Conservation (phyloP, 1,284 basidiomycete genomes). For the Psilocybe mexicana region DNA sequence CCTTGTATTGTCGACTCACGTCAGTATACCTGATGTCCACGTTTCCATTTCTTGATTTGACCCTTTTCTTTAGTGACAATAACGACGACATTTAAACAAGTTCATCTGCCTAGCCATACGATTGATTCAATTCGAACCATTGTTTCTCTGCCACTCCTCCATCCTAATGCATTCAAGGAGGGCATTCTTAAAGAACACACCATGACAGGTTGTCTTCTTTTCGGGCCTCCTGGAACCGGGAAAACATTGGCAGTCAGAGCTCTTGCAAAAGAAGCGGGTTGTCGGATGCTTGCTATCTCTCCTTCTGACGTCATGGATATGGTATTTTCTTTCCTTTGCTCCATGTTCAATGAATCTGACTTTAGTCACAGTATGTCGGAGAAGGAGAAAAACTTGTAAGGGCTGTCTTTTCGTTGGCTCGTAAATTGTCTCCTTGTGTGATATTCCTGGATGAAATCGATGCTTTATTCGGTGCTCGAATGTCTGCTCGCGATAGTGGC, state of each 20-base stretch:
- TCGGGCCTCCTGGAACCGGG: constrained; percentile 91
- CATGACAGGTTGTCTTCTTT: constrained; percentile 86
- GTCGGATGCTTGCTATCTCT: constrained; percentile 83
- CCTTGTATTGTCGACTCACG: constrained; percentile 83
- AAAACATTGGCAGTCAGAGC: constrained; percentile 91
- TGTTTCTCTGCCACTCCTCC: constrained; percentile 88
- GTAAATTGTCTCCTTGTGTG: constrained; percentile 88
- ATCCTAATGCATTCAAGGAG: constrained; percentile 87
- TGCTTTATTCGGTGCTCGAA: constrained; percentile 88
- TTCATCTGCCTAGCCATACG: constrained; percentile 84
- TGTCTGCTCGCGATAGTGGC: constrained; percentile 78
- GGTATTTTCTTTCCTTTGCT: constrained; percentile 43
- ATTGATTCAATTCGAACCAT: constrained; percentile 89
- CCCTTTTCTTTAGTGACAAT: constrained; percentile 51
- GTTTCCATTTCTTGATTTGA: constrained; percentile 1
- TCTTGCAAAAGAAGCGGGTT: constrained; percentile 88
- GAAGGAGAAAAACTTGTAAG: constrained; percentile 95
- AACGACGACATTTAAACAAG: constrained; percentile 82
- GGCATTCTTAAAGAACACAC: constrained; percentile 90
- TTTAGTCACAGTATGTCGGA: constrained; percentile 73
- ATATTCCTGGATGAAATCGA: constrained; percentile 97
- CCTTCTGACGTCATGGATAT: constrained; percentile 90
- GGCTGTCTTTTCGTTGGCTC: constrained; percentile 88
- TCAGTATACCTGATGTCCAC: constrained; percentile 34
- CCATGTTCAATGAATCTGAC: background rate